A percentile compares a stretch with the other conserved stretches of the same genome.
phyloP scores from a whole-genome alignment of 495 filamentous ascomycete genomes.

The Hypoxylon crocopeplum region DNA sequence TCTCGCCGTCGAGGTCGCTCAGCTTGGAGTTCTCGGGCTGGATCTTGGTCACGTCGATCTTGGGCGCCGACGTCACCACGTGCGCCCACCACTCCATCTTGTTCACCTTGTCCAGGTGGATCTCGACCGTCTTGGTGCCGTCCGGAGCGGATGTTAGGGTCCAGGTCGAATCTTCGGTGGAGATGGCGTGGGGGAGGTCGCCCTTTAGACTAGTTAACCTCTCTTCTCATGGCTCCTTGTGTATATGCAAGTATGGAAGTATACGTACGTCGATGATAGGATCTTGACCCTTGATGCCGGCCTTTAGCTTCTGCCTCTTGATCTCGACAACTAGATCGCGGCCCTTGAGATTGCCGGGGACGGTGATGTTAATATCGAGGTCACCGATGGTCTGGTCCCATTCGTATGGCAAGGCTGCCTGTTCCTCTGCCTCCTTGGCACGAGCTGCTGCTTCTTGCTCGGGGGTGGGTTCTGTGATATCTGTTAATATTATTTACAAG shows the following conservation, averaged over 20 bases:
- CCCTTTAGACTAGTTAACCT: slow-evolving; percentile 62
- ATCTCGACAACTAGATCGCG: slow-evolving; percentile 83
- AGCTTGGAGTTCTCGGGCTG: slow-evolving; percentile 89
- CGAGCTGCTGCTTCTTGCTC: slow-evolving; percentile 73
- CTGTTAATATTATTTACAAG: slow-evolving; percentile 24
- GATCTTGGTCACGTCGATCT: slow-evolving; percentile 95
- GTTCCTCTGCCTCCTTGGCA: slow-evolving; percentile 82
- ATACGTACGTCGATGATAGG: slow-evolving; percentile 78
- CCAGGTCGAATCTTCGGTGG: slow-evolving; percentile 90
- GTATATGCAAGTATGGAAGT: neutral
- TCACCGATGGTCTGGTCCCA: slow-evolving; percentile 97
- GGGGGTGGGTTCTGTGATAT: slow-evolving; percentile 55
- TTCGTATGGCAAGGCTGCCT: slow-evolving; percentile 92
- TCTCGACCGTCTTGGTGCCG: slow-evolving; percentile 74
- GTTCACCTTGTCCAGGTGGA: slow-evolving; percentile 96
- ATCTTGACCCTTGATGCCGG: slow-evolving; percentile 87
- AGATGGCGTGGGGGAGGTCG: slow-evolving; percentile 79
- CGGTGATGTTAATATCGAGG: slow-evolving; percentile 76
- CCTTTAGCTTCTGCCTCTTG: slow-evolving; percentile 77
- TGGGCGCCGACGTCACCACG: slow-evolving; percentile 81
- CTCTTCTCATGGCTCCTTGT: neutral
- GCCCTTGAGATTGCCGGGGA: slow-evolving; percentile 83
- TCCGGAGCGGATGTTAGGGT: slow-evolving; percentile 75
- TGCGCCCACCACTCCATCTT: slow-evolving; percentile 99
- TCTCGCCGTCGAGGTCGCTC: slow-evolving; percentile 93